Percentiles rank a stretch among this genome's conserved stretches.
Conservation (phyloP, 176 grass and related monocot genomes). For the Chrysopogon serrulatus region DNA sequence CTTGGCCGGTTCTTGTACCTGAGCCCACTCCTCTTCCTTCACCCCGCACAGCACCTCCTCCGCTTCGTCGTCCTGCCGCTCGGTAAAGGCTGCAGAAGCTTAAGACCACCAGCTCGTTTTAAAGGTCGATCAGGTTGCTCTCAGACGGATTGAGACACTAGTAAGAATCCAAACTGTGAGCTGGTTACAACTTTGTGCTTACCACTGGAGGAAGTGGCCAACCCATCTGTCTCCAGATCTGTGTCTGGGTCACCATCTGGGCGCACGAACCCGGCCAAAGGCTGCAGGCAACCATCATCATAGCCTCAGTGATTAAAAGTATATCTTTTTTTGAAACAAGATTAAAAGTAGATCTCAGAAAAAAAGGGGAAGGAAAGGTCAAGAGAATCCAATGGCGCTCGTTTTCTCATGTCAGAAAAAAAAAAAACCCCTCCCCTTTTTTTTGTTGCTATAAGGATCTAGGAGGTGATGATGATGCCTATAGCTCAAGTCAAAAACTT, state of each 20-base stretch:
- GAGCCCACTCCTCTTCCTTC: conserved; percentile 34
- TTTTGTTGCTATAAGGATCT: conserved; percentile 6
- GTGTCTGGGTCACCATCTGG: conserved; percentile 55
- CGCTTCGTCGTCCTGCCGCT: conserved; percentile 30
- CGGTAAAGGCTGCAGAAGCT: conserved; percentile 46
- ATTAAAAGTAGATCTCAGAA: conserved; percentile 1
- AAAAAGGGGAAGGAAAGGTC: background rate
- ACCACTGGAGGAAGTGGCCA: conserved; percentile 57
- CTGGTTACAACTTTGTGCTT: conserved; percentile 34
- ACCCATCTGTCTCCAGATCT: conserved; percentile 58
- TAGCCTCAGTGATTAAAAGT: conserved; percentile 20
- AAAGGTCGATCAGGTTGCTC: conserved; percentile 27
- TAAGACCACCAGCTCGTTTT: conserved; percentile 8
- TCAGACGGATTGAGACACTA: conserved; percentile 32
- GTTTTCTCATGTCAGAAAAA: conserved; percentile 25
- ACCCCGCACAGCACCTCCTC: conserved; percentile 29
- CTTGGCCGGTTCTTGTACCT: conserved; percentile 12
- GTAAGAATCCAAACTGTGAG: conserved; percentile 50
- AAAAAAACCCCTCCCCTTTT: background rate
- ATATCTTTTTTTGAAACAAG: no score
- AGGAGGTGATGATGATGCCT: conserved; percentile 25
- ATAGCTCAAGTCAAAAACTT: background rate
- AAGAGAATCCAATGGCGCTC: conserved; percentile 39
- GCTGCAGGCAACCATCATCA: conserved; percentile 45
- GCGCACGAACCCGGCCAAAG: conserved; percentile 68